Conservation (phyloP, 139 green algal genomes). For the Pleodorina starrii region DNA sequence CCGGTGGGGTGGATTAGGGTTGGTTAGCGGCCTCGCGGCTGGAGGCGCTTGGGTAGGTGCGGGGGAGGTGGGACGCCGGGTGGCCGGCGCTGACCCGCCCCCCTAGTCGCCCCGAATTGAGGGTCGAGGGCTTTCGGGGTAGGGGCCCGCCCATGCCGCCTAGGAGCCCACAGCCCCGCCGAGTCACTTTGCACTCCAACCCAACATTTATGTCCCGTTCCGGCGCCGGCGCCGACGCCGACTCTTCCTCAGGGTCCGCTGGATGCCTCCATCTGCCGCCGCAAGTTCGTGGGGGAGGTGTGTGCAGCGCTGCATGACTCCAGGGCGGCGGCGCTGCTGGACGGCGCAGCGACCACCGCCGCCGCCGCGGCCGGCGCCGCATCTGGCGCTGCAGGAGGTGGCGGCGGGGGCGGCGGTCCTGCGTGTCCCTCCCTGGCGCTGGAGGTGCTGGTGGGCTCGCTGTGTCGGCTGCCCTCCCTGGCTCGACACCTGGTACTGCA, state of each 20-base stretch:
- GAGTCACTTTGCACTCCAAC: too few relatives aligned
- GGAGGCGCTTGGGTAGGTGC: too few relatives aligned
- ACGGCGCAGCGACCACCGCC: background rate
- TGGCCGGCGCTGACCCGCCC: too few relatives aligned
- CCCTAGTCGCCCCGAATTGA: too few relatives aligned
- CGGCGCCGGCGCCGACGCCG: too few relatives aligned
- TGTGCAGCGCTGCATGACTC: constrained; percentile 41
- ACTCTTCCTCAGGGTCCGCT: constrained; percentile 31
- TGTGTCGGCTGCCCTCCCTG: background rate
- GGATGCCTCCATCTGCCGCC: constrained; percentile 47
- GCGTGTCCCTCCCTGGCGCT: constrained; percentile 9
- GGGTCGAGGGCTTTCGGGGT: too few relatives aligned
- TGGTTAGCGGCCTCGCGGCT: too few relatives aligned
- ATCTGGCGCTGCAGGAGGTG: background rate
- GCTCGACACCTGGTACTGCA: background rate
- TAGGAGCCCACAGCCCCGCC: too few relatives aligned
- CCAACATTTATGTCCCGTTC: too few relatives aligned
- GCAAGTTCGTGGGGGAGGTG: constrained; percentile 53
- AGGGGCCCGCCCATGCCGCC: too few relatives aligned
- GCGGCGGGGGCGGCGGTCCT: background rate
- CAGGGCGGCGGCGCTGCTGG: background rate
- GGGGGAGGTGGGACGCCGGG: too few relatives aligned
- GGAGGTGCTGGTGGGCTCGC: background rate
- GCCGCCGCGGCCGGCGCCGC: background rate
- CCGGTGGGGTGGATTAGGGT: background rate